Conservation (phyloP, 208 protist genomes). For the Wallacemonas rigidus region DNA sequence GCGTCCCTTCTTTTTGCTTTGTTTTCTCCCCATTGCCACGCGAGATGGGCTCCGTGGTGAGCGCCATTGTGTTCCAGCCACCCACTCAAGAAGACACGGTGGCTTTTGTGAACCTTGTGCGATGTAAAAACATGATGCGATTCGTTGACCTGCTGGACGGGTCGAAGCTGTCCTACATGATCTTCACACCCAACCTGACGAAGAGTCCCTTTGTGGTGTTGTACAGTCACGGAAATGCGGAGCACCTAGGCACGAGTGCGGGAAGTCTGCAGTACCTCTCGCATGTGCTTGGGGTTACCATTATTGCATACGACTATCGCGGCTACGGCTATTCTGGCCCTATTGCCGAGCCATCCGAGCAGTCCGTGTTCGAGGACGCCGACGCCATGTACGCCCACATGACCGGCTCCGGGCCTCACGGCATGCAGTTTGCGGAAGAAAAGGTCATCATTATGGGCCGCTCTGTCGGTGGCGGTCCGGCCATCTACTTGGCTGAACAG, state of each 20-base stretch:
- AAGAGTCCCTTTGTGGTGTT: slow-evolving; percentile 42
- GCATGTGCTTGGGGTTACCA: slow-evolving; percentile 26
- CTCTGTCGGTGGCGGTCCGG: slow-evolving; percentile 75
- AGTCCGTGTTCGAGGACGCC: slow-evolving; percentile 67
- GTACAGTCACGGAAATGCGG: slow-evolving; percentile 80
- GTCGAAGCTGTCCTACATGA: slow-evolving; percentile 33
- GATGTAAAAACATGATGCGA: slow-evolving; percentile 31
- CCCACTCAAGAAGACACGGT: slow-evolving; percentile 24
- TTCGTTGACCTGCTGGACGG: slow-evolving; percentile 33
- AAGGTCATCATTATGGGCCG: slow-evolving; percentile 69
- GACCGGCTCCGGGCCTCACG: slow-evolving; percentile 16
- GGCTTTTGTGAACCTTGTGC: slow-evolving; percentile 2
- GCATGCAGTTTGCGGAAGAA: slow-evolving; percentile 37
- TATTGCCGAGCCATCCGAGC: slow-evolving; percentile 25
- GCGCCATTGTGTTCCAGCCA: slow-evolving; percentile 64
- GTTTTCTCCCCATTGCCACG: slow-evolving; percentile 2
- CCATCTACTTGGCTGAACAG: slow-evolving; percentile 73
- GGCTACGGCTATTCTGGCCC: slow-evolving; percentile 73
- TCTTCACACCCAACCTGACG: slow-evolving; percentile 13
- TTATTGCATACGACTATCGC: slow-evolving; percentile 81
- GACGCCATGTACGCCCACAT: slow-evolving; percentile 67
- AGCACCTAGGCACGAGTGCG: slow-evolving; percentile 55
- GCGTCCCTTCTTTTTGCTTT: slow-evolving; percentile 10
- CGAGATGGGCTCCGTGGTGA: slow-evolving; percentile 34
- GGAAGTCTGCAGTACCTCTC: slow-evolving; percentile 31